Evolutionary conservation across 495 filamentous ascomycete species (phyloP), one percentile per base, ranked within the genome.

Genomic region (Penicillium cataractarum): DNA sequence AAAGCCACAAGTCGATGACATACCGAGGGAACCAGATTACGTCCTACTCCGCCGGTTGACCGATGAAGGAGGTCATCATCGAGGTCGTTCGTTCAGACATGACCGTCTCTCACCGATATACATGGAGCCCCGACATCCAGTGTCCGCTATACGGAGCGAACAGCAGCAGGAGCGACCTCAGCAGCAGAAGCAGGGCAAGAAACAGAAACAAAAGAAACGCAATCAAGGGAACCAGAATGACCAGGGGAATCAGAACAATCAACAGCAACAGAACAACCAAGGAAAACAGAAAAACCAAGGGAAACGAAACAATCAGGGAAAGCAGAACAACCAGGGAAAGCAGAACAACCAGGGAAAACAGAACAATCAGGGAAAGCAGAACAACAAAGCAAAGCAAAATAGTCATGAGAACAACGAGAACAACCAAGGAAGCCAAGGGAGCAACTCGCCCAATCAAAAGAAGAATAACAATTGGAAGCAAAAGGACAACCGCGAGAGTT

Each of bases 131-230:
- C 46, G 21, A 17, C 22, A 4, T 15, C 46, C 22, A 15, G 6
- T 0, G 2, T 29, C n/a, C n/a, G n/a, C n/a, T n/a, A n/a, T n/a
- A n/a, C n/a, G n/a, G n/a, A n/a, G n/a, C n/a, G 3, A 48, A 13
- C 52, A 60, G 21, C 26, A 24, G 8, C 35, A 46, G 2, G 2
- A 35, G 10, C 35, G 9, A 15, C 17, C 46, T 0, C 21, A 44
- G 0, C 21, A 44, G 12, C 13, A 35, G 17, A 49, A 21, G 4
- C 27, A 54, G 21, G 6, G 8, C 10, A 50, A 50, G 21, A 35
- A 51, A n/a, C 57, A 59, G 35, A 24, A 35, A 5, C 29, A 49
- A 29, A 27, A 26, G 29, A 49, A 59, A 35, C n/a, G 31, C 5
- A 48, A 35, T 5, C 44, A 59, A 52, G 8, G 6, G 1, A 26